A percentile compares a stretch with the other conserved stretches of the same genome.
Conservation (phyloP, 73 alveolate genomes). For the Effrenium voratum region DNA sequence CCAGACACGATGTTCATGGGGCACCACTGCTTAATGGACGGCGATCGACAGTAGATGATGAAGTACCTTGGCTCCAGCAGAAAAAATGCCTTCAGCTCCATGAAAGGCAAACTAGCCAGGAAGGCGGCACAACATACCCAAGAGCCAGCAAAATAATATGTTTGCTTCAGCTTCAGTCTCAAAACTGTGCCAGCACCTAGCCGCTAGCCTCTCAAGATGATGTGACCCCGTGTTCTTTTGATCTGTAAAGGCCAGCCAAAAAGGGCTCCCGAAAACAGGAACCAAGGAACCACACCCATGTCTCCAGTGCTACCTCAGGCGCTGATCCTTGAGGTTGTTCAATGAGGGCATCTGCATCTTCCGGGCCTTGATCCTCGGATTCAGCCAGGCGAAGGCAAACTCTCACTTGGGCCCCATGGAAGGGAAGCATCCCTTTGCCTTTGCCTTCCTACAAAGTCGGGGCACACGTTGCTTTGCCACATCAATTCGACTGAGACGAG, state of each 20-base stretch:
- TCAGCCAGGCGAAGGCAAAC: too few relatives aligned
- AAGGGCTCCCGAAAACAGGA: too few relatives aligned
- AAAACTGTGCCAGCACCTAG: background rate
- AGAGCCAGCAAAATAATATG: background rate
- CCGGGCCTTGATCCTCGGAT: conserved; percentile 48
- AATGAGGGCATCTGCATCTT: conserved; percentile 67
- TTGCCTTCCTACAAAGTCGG: too few relatives aligned
- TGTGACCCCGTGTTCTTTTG: too few relatives aligned
- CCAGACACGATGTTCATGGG: conserved; percentile 82
- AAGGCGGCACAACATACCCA: background rate
- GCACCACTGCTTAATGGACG: conserved; percentile 69
- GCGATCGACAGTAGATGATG: conserved; percentile 70
- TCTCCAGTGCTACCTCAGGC: background rate
- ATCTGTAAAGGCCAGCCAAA: too few relatives aligned
- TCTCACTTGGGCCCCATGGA: too few relatives aligned
- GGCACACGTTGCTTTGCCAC: too few relatives aligned
- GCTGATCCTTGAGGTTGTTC: conserved; percentile 85
- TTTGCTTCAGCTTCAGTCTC: background rate
- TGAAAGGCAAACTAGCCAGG: background rate
- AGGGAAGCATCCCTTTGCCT: too few relatives aligned
- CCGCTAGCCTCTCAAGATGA: background rate
- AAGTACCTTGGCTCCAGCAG: conserved; percentile 28
- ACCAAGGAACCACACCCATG: background rate
- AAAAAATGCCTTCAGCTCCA: too few relatives aligned
- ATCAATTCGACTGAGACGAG: too few relatives aligned